A percentile compares a stretch with the other conserved stretches of the same genome.
Conservation (phyloP, 441 rosid species). For the Mallotus repandus region DNA sequence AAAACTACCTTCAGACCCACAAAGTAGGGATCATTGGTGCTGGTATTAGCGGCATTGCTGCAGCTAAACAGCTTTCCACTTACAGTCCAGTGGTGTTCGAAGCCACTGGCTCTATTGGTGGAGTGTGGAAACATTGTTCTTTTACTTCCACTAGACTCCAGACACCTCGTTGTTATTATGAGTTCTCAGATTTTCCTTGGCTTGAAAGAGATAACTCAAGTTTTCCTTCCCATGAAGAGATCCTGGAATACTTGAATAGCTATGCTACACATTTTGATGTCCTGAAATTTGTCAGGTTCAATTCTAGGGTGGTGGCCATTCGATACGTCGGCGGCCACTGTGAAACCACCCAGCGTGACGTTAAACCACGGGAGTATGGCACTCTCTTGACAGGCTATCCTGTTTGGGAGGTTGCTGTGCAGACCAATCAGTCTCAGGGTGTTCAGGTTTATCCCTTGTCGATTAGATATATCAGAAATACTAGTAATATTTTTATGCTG, state of each 20-base stretch:
- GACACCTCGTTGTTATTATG: constrained; percentile 48
- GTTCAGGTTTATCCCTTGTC: constrained; percentile 32
- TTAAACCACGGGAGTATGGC: constrained; percentile 27
- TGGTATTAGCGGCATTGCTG: constrained; percentile 60
- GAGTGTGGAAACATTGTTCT: constrained; percentile 63
- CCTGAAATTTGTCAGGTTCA: constrained; percentile 39
- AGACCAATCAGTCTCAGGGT: constrained; percentile 24
- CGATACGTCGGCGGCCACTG: constrained; percentile 29
- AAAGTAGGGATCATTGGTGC: constrained; percentile 57
- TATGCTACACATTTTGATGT: constrained; percentile 53
- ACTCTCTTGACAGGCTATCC: constrained; percentile 37
- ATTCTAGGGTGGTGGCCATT: constrained; percentile 46
- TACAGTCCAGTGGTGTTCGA: constrained; percentile 46
- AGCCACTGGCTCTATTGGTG: constrained; percentile 55
- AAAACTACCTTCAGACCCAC: constrained; percentile 24
- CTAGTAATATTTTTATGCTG: not conserved
- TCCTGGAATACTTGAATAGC: constrained; percentile 47
- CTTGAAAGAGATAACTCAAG: constrained; percentile 36
- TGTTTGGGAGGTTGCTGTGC: constrained; percentile 54
- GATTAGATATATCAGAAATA: no score
- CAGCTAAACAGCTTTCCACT: constrained; percentile 47
- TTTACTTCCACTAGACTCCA: constrained; percentile 54
- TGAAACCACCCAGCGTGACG: not conserved
- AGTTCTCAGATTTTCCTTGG: constrained; percentile 70
- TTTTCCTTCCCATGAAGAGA: constrained; percentile 41